A percentile compares a stretch with the other conserved stretches of the same genome.
phyloP scores from a whole-genome alignment of 352 stramenopile genomes.

The Thraustochytrium striatum region DNA sequence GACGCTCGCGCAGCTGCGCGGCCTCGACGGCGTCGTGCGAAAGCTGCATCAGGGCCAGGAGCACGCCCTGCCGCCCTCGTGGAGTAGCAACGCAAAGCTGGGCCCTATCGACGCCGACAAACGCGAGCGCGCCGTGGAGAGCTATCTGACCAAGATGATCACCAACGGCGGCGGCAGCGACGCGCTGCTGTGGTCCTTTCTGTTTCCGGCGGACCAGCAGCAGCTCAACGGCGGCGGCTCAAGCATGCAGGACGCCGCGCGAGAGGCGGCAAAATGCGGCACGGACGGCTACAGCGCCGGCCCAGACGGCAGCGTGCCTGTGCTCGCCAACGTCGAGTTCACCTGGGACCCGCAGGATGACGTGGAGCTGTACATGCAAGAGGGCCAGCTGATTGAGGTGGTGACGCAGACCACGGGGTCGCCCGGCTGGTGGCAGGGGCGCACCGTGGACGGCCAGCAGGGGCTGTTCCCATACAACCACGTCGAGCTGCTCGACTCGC shows the following conservation, averaged over 20 bases:
- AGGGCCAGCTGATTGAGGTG: conserved; percentile 22
- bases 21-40: conserved; percentile 28
- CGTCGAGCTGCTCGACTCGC: conserved; percentile 34
- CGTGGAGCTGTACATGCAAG: conserved; percentile 45
- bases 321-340: conserved; percentile 44
- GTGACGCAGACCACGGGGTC: conserved; percentile 31
- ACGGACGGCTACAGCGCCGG: neutral
- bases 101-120: conserved; percentile 30
- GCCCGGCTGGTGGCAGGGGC: conserved; percentile 40
- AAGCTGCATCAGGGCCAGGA: conserved; percentile 5
- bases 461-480: conserved; percentile 47
- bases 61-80: conserved; percentile 11
- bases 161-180: neutral
- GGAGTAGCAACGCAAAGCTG: conserved; percentile 14
- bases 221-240: neutral
- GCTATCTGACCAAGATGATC: conserved; percentile 9
- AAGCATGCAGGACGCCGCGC: neutral
- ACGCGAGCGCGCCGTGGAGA: conserved; percentile 27
- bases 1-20: conserved; percentile 16
- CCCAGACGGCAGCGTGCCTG: neutral
- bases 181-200: conserved; percentile 27
- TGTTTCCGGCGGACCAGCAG: conserved; percentile 21
- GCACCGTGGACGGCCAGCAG: neutral
- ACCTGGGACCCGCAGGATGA: conserved; percentile 45
- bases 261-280: neutral